phyloP scores from a whole-genome alignment of 306 rosid species.

The Chamaecrista fasciculata region DNA sequence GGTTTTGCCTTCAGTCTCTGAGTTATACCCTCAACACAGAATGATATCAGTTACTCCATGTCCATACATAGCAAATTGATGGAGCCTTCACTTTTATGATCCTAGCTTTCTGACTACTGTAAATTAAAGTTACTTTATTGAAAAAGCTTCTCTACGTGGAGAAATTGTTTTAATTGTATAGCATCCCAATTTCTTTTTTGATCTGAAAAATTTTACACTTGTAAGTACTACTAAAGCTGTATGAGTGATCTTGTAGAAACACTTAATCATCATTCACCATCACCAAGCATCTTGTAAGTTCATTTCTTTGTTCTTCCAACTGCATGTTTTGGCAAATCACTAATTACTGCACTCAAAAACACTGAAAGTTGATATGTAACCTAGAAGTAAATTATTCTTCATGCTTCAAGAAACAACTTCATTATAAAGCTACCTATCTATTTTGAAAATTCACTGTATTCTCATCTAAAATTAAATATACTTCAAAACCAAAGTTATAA shows the following conservation, averaged over 20 bases:
- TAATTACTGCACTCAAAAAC: no score
- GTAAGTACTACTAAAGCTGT: no score
- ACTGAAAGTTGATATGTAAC: no score
- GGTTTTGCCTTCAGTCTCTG: slow-evolving; percentile 83
- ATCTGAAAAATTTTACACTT: neutral
- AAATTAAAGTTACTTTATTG: slow-evolving; percentile 20
- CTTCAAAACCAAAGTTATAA: no score
- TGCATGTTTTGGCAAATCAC: neutral
- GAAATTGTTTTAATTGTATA: slow-evolving; percentile 3
- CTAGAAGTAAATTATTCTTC: no score
- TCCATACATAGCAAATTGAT: slow-evolving; percentile 48
- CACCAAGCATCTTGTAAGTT: slow-evolving; percentile 59
- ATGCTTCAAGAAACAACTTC: no score
- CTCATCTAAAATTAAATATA: no score
- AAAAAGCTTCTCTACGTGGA: slow-evolving; percentile 14
- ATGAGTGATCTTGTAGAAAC: neutral
- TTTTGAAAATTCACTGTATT: no score
- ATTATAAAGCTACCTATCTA: no score
- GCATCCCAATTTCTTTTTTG: neutral
- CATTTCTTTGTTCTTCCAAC: neutral
- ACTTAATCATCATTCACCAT: slow-evolving; percentile 43
- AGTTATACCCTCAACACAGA: slow-evolving; percentile 33
- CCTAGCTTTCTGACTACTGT: slow-evolving; percentile 27
- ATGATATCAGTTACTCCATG: slow-evolving; percentile 33
- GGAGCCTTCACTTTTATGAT: slow-evolving; percentile 26